Conservation (phyloP, 768 basidiomycete genomes). For the Boletus rubroflammeus region DNA sequence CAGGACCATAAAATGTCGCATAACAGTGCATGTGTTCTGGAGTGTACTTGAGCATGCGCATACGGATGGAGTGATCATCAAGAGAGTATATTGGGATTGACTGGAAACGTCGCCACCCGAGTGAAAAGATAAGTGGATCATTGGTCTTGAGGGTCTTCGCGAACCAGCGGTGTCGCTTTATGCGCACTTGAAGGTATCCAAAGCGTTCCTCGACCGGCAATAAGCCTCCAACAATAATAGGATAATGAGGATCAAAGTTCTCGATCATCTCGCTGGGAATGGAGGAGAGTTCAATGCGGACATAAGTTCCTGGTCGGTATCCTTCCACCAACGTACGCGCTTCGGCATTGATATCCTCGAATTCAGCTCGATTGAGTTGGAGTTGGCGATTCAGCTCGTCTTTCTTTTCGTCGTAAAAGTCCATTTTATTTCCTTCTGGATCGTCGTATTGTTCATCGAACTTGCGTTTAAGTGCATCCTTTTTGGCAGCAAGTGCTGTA, state of each 20-base stretch:
- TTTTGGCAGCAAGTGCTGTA: conserved; percentile 72
- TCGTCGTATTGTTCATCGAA: conserved; percentile 98
- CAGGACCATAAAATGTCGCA: conserved; percentile 95
- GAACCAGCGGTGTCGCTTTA: conserved; percentile 97
- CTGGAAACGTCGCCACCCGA: conserved; percentile 99
- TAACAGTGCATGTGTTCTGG: conserved; percentile 99
- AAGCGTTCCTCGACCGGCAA: conserved; percentile 87
- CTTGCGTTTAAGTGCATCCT: conserved; percentile 87
- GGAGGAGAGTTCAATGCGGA: conserved; percentile 81
- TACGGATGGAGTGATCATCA: conserved; percentile 96
- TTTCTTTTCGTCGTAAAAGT: conserved; percentile 91
- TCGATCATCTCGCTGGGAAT: conserved; percentile 92
- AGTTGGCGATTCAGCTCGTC: conserved; percentile 86
- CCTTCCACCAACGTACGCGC: conserved; percentile 85
- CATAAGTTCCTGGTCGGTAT: conserved; percentile 84
- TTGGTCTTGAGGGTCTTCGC: conserved; percentile 90
- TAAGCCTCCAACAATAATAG: conserved; percentile 89
- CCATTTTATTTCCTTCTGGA: conserved; percentile 69
- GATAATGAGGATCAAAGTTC: conserved; percentile 88
- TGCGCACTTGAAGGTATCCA: conserved; percentile 90
- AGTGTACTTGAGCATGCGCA: conserved; percentile 99
- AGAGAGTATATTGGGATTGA: conserved; percentile 91
- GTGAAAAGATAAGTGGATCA: conserved; percentile 91
- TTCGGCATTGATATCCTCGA: conserved; percentile 72
- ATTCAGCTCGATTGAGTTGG: conserved; percentile 80